phyloP scores from a whole-genome alignment of 2,329 filamentous ascomycete species.

The Verticillium albo-atrum region DNA sequence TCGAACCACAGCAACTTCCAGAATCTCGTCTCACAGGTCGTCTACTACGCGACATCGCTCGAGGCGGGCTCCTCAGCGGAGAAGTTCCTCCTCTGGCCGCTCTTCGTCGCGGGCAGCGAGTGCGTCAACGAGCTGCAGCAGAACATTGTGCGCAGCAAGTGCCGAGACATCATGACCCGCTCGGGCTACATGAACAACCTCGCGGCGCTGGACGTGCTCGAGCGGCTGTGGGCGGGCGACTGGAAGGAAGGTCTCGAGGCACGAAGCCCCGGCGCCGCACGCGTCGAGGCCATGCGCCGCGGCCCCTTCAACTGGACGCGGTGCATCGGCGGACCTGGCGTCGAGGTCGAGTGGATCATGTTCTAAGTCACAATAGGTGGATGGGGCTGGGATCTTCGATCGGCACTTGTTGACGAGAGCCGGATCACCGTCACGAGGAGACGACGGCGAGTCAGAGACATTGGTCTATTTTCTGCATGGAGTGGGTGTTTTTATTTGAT shows the following conservation, averaged over 20 bases:
- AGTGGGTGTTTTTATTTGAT: neutral
- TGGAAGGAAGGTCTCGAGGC: conserved; percentile 29
- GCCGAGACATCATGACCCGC: conserved; percentile 79
- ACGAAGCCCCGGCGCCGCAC: conserved; percentile 23
- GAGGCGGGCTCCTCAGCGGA: conserved; percentile 68
- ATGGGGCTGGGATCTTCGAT: neutral
- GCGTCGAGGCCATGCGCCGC: conserved; percentile 31
- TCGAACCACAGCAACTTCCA: conserved; percentile 76
- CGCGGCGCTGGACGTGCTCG: conserved; percentile 77
- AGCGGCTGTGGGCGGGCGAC: conserved; percentile 72
- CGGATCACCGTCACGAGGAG: neutral
- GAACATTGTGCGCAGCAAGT: conserved; percentile 72
- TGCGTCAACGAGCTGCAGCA: conserved; percentile 79
- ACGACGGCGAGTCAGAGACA: neutral
- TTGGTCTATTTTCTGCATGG: neutral
- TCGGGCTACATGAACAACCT: conserved; percentile 94
- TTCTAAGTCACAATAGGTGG: conserved; percentile 35
- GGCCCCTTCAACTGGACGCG: conserved; percentile 55
- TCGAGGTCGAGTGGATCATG: conserved; percentile 65
- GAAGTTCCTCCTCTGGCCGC: conserved; percentile 89
- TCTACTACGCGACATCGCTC: conserved; percentile 79
- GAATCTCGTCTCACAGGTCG: conserved; percentile 73
- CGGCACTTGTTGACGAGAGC: neutral
- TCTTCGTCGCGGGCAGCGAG: conserved; percentile 87
- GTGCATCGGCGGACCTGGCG: conserved; percentile 50